Conservation (phyloP, 108 stramenopile species). For the Cyclotella choctawhatcheeana region DNA sequence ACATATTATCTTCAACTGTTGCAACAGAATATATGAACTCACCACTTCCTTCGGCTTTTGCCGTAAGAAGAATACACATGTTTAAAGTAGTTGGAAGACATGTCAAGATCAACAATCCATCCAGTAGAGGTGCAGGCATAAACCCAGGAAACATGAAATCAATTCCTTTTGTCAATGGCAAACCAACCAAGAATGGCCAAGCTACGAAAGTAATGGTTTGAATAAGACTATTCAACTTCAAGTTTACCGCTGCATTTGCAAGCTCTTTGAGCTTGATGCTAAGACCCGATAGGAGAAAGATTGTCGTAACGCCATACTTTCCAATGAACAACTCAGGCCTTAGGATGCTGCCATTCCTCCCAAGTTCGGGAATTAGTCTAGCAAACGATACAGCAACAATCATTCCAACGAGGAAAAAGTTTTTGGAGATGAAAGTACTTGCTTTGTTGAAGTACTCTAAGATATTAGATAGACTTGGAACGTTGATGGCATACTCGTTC, state of each 20-base stretch:
- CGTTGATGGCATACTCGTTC: neutral
- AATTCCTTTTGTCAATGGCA: conserved; percentile 64
- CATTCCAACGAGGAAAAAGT: conserved; percentile 87
- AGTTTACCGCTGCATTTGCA: conserved; percentile 64
- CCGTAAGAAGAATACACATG: conserved; percentile 91
- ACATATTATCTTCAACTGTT: no score
- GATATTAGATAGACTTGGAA: neutral
- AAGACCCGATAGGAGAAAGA: conserved; percentile 89
- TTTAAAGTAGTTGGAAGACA: conserved; percentile 94
- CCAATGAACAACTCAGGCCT: conserved; percentile 88
- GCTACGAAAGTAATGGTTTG: conserved; percentile 71
- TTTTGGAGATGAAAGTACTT: conserved; percentile 61
- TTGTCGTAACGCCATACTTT: conserved; percentile 79
- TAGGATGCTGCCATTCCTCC: conserved; percentile 72
- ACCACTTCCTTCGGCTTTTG: conserved; percentile 74
- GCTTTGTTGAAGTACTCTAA: conserved; percentile 21
- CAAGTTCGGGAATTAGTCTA: conserved; percentile 66
- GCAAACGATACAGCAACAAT: conserved; percentile 71
- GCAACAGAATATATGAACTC: no score
- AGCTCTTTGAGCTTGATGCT: conserved; percentile 78
- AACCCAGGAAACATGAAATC: conserved; percentile 47
- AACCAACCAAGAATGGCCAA: conserved; percentile 82
- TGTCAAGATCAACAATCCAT: conserved; percentile 77
- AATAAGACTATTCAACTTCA: conserved; percentile 77
- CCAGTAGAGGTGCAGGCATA: conserved; percentile 65